Evolutionary conservation across 768 basidiomycete genomes (phyloP).

Genomic region (Krasilnikovozyma curviuscula): DNA sequence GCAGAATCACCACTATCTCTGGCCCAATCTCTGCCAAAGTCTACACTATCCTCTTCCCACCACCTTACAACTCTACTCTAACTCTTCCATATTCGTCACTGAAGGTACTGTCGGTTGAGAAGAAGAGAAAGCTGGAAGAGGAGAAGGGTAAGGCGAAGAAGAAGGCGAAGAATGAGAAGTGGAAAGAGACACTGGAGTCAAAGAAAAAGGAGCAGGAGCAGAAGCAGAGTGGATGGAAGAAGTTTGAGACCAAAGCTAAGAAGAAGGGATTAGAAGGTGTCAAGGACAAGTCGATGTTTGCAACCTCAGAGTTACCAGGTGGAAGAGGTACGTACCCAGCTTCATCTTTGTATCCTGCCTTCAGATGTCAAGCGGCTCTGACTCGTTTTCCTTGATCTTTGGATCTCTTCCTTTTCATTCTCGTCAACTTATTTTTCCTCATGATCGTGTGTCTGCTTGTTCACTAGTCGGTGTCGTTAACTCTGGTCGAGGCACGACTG

Average conservation of each 20-base stretch:
- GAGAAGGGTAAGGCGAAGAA: slow-evolving; percentile 27
- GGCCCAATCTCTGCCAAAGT: slow-evolving; percentile 23
- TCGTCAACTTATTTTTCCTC: not conserved
- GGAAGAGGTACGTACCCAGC: not conserved
- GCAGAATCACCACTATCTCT: slow-evolving; percentile 21
- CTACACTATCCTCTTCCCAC: slow-evolving; percentile 27
- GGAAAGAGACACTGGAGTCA: slow-evolving; percentile 24
- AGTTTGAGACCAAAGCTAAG: slow-evolving; percentile 27
- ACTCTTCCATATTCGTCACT: slow-evolving; percentile 23
- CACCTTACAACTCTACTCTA: slow-evolving; percentile 25
- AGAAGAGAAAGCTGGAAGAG: slow-evolving; percentile 18
- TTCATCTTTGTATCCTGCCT: no score
- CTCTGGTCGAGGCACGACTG: slow-evolving; percentile 23
- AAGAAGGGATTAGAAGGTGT: slow-evolving; percentile 28
- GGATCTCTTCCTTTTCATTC: not conserved
- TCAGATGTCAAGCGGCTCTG: not conserved
- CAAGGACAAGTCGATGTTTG: slow-evolving; percentile 6
- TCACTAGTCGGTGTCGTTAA: slow-evolving; percentile 25
- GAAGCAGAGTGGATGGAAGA: slow-evolving; percentile 28
- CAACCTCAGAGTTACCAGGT: slow-evolving; percentile 2
- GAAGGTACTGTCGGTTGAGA: slow-evolving; percentile 12
- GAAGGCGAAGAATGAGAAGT: slow-evolving; percentile 28
- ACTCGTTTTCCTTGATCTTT: not conserved
- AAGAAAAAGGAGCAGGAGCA: slow-evolving; percentile 25
- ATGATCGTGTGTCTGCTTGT: not conserved